Evolutionary conservation across 805 yeast genomes (phyloP).

Genomic region (Scheffersomyces coipomensis): DNA sequence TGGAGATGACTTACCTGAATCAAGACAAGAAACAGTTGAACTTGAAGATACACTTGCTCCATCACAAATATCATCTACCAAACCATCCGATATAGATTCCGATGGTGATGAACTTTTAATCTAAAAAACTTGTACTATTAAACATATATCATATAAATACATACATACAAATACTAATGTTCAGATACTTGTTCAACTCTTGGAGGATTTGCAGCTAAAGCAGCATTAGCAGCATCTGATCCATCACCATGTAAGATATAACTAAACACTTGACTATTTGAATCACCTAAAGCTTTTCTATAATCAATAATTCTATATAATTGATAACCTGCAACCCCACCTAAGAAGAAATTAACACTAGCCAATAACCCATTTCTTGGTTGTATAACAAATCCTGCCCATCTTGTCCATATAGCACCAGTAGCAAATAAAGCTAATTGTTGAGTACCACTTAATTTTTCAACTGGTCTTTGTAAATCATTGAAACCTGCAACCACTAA

Average conservation of each 20-base stretch:
- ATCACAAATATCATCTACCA: neutral
- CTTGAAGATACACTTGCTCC: neutral
- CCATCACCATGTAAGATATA: constrained; percentile 57
- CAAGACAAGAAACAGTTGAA: constrained; percentile 1
- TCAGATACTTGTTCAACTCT: neutral
- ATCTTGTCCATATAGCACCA: constrained; percentile 95
- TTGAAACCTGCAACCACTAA: constrained; percentile 88
- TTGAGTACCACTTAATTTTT: constrained; percentile 85
- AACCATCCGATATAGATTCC: neutral
- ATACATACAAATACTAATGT: neutral
- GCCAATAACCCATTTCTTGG: constrained; percentile 89
- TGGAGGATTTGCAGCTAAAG: neutral
- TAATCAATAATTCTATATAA: constrained; percentile 66
- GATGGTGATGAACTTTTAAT: constrained; percentile 1
- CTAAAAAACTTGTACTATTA: too few relatives aligned
- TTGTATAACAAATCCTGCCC: constrained; percentile 86
- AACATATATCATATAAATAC: too few relatives aligned
- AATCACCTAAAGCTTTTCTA: constrained; percentile 65
- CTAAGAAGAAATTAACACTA: constrained; percentile 90
- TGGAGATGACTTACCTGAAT: neutral
- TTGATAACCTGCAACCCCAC: constrained; percentile 86
- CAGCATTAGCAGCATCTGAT: constrained; percentile 7
- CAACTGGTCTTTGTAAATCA: constrained; percentile 89
- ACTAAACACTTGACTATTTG: constrained; percentile 50
- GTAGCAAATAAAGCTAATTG: constrained; percentile 85